phyloP scores from a whole-genome alignment of 192 early-diverging fungal genomes.

The Linnemannia hyalina region DNA sequence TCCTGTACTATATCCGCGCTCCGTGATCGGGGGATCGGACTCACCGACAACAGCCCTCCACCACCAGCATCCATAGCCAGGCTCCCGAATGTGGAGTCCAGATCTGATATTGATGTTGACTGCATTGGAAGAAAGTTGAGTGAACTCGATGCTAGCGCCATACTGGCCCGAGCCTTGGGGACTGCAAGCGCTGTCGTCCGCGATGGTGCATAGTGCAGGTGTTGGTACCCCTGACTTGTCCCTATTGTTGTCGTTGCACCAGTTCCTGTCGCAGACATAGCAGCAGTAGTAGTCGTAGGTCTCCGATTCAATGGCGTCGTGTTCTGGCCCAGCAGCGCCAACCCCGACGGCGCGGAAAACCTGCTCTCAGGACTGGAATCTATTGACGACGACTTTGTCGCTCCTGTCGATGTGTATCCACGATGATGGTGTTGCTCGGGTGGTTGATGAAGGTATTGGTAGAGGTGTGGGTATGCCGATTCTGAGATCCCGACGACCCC shows the following conservation, averaged over 20 bases:
- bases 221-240: not conserved
- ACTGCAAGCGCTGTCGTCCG: slow-evolving; percentile 11
- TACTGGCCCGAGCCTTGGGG: slow-evolving; percentile 43
- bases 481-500: not conserved
- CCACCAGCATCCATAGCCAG: not conserved
- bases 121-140: slow-evolving; percentile 7
- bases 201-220: not conserved
- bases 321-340: slow-evolving; percentile 29
- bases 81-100: not conserved
- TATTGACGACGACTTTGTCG: not conserved
- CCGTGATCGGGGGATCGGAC: not conserved
- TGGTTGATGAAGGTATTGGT: slow-evolving; percentile 14
- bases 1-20: not conserved
- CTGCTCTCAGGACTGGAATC: not conserved
- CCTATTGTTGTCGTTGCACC: not conserved
- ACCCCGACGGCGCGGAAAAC: not conserved
- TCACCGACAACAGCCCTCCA: not conserved
- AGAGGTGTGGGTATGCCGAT: slow-evolving; percentile 26
- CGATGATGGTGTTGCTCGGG: not conserved
- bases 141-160: slow-evolving; percentile 38
- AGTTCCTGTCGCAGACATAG: not conserved
- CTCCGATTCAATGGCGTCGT: not conserved
- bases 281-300: not conserved
- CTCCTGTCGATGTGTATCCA: not conserved
- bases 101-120: slow-evolving; percentile 6